phyloP scores from a whole-genome alignment of 495 filamentous ascomycete species.

The Aspergillus haitiensis region DNA sequence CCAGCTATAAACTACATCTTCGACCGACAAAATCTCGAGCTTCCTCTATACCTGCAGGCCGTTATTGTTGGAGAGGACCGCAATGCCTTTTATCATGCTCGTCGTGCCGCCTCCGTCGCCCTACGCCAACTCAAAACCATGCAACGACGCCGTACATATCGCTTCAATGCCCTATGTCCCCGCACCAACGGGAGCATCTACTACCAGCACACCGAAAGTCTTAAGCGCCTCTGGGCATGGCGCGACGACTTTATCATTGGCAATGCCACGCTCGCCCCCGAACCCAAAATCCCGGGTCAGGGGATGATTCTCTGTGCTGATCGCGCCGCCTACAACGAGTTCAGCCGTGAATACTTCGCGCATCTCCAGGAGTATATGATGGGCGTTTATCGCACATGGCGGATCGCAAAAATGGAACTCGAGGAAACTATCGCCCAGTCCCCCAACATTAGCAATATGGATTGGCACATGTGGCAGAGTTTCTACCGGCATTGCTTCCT shows the following conservation, averaged over 20 bases:
- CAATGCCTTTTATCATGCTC: constrained; percentile 7
- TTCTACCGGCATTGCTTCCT: constrained; percentile 29
- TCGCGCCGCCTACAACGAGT: constrained; percentile 19
- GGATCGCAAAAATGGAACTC: constrained; percentile 7
- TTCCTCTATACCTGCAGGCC: background rate
- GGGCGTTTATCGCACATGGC: constrained; percentile 16
- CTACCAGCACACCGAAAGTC: constrained; percentile 19
- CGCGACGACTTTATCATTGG: constrained; percentile 11
- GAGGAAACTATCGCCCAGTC: constrained; percentile 9
- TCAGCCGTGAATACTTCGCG: constrained; percentile 5
- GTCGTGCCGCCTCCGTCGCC: background rate
- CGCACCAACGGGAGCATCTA: background rate
- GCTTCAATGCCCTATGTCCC: constrained; percentile 28
- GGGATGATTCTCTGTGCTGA: constrained; percentile 19
- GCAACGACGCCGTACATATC: constrained; percentile 9
- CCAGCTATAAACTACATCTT: background rate
- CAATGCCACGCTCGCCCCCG: constrained; percentile 22
- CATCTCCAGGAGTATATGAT: constrained; percentile 14
- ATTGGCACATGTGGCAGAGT: constrained; percentile 23
- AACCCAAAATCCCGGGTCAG: constrained; percentile 24
- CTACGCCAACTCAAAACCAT: background rate
- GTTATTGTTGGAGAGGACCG: background rate
- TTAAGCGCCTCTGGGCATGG: constrained; percentile 29
- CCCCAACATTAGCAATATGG: constrained; percentile 3
- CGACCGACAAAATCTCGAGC: background rate